Base-by-base conservation (phyloP, 2,329 filamentous ascomycete species). In the Lecanicillium sp. region DNA sequence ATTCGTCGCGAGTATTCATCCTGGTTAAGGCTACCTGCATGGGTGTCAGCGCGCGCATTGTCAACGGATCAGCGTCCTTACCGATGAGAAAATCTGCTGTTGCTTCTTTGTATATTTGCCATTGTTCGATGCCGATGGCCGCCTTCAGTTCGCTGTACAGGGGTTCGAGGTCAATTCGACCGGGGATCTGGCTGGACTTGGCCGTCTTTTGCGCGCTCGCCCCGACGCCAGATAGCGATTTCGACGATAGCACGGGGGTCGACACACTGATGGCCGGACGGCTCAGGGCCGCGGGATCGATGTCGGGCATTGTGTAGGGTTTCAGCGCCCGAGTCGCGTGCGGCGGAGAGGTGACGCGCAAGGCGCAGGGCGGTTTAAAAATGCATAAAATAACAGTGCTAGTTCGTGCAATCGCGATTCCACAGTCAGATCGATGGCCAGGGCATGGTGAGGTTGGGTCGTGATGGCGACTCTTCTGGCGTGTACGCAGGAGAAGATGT, bases 201-300 rank as follows among this genome's bases (percentile, higher is more conserved):
- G 72, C 63, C 17, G 73, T 61, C 60, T 81, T 81, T 48, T 68
- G 67, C 15, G 71, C 66, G 44, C 65, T 67, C 2, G 75, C 67
- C 2, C 72, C 68, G 32, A 75, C 72, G 48, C 78, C 70, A 37
- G 73, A 73, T 55, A 83, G 73, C 43, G 77, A 70, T 61, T 83
- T 83, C 37, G 68, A 71, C 51, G 77, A 67, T 50, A 84, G 65
- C 33, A 79, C 70, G 51, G 81, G 79, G 5, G 80, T 83, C 38
- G 78, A 72, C 48, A 81, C 71, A 63, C 68, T 74, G 62, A 75
- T 64, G 40, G 78, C 67, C 52, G 79, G 77, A 60, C 80, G 78
- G 72, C 79, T 83, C 59, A 85, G 67, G 55, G 81, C 80, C 70
- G 81, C 79, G 60, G 81, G 81, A 71, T 84, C 81, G 68, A 85